Percentiles rank a stretch among this genome's conserved stretches.
Evolutionary conservation across 495 filamentous ascomycete species (phyloP).

Genomic region (Hapsidospora chrysogenum): DNA sequence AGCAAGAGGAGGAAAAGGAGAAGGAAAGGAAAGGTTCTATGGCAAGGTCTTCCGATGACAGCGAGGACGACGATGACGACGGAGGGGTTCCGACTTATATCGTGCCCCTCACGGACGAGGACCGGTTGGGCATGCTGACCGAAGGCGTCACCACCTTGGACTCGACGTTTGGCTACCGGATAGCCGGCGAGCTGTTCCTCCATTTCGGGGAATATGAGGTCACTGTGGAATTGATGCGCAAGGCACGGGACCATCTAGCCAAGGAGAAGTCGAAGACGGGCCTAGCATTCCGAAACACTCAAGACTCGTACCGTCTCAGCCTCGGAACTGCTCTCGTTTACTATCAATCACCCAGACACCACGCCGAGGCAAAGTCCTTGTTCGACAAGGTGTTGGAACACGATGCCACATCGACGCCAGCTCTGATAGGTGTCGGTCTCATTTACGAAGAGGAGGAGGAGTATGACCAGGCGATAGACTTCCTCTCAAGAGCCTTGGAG

Average conservation of each 20-base stretch:
- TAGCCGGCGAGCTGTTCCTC: slow-evolving; percentile 75
- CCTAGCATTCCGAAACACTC: slow-evolving; percentile 43
- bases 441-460: slow-evolving; percentile 88
- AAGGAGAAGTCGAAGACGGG: slow-evolving; percentile 47
- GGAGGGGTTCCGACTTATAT: slow-evolving; percentile 30
- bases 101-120: slow-evolving; percentile 43
- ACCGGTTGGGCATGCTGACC: slow-evolving; percentile 62
- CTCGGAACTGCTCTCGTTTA: slow-evolving; percentile 72
- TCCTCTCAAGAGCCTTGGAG: slow-evolving; percentile 54
- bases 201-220: slow-evolving; percentile 76
- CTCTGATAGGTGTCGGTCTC: slow-evolving; percentile 75
- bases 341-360: slow-evolving; percentile 77
- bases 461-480: slow-evolving; percentile 59
- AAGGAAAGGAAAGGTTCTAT: slow-evolving; percentile 14
- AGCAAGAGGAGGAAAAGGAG: slow-evolving; percentile 13
- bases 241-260: slow-evolving; percentile 43
- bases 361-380: slow-evolving; percentile 65
- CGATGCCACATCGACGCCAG: slow-evolving; percentile 55
- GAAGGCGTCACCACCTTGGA: slow-evolving; percentile 61
- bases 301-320: slow-evolving; percentile 55
- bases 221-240: slow-evolving; percentile 60
- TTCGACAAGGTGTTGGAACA: slow-evolving; percentile 66
- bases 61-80: slow-evolving; percentile 36
- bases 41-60: slow-evolving; percentile 16
- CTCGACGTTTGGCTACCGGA: slow-evolving; percentile 67